Evolutionary conservation across 2,329 filamentous ascomycete genomes (phyloP).

Genomic region (Mollisiaceae sp.): DNA sequence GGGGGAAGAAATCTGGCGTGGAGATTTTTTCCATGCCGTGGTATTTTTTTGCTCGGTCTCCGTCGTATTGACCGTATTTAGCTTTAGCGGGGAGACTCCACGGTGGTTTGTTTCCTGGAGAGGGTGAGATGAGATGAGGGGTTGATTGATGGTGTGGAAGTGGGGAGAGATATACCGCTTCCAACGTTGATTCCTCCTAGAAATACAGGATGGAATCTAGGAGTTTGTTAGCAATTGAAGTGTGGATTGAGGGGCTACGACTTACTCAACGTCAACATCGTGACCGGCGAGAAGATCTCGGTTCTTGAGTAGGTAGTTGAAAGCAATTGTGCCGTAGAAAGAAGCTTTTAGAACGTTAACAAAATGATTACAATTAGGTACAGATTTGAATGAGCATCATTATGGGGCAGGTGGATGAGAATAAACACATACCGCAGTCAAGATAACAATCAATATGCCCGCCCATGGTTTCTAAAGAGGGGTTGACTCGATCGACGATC

Average conservation of each 20-base stretch:
- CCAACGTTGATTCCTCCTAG: conserved; percentile 69
- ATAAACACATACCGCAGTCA: conserved; percentile 61
- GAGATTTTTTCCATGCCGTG: conserved; percentile 51
- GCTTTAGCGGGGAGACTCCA: conserved; percentile 74
- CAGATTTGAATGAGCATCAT: neutral
- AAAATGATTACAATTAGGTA: neutral
- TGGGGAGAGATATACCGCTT: conserved; percentile 51
- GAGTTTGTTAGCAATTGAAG: neutral
- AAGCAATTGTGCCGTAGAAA: conserved; percentile 59
- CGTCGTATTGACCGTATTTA: conserved; percentile 58
- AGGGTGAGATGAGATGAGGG: conserved; percentile 8
- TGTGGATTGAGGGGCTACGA: conserved; percentile 12
- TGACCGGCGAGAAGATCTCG: conserved; percentile 57
- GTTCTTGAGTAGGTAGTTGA: conserved; percentile 64
- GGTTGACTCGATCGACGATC: neutral
- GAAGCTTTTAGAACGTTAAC: conserved; percentile 60
- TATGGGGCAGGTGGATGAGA: conserved; percentile 10
- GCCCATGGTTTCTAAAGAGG: conserved; percentile 43
- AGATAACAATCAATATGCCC: conserved; percentile 69
- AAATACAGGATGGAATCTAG: conserved; percentile 73
- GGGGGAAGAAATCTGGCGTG: conserved; percentile 57
- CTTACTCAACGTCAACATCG: conserved; percentile 70
- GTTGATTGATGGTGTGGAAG: neutral
- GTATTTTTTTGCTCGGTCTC: conserved; percentile 54
- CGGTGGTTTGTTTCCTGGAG: conserved; percentile 74